Evolutionary conservation across 441 rosid species (phyloP), one percentile per base, ranked within the genome.

Genomic region (Kokia cookei): DNA sequence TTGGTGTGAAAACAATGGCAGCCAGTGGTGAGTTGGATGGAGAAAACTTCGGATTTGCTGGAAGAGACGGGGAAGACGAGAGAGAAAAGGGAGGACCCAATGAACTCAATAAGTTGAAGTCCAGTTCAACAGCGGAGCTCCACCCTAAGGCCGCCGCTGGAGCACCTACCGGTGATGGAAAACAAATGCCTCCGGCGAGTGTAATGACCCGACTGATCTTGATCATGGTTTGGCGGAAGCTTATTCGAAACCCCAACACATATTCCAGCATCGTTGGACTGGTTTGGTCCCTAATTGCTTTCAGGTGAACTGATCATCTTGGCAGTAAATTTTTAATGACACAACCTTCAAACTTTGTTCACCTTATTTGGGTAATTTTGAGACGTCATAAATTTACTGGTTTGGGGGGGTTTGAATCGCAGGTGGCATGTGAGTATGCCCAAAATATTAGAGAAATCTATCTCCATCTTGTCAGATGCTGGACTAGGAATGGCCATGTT

Each of bases 371-470:
- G 26, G 37, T 45, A 65, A 65, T 45, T 37, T 24, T 69, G 2
- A 40, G 26, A 15, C 15, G 24, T 8, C 7, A 0, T 66, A 22
- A 51, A n/a, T 29, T 27, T 27, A 48, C 14, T 14, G 71, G 14
- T 69, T 73, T 80, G 63, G 37, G 76, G 76, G 32, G 32, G 32
- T 53, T 12, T 67, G 73, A 69, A 74, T 65, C 74, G 83, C 81
- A 93, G 98, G 85, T 93, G 91, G 91, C 79, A 89, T 76, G 87
- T 87, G 88, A 74, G 74, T 48, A 87, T 89, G 93, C 91, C 93
- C 5, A 82, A 83, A 80, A 74, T 89, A 73, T 19, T 89, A 69
- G 78, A 79, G 76, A 40, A 78, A 78, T 89, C 93, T 8, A 89
- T 89, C 77, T 78, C 87, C 72, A 87, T 89, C 59, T 85, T 89